Percentiles rank a stretch among this genome's conserved stretches.
Conservation (phyloP, 345 rosid genomes). For the Acer campestre region DNA sequence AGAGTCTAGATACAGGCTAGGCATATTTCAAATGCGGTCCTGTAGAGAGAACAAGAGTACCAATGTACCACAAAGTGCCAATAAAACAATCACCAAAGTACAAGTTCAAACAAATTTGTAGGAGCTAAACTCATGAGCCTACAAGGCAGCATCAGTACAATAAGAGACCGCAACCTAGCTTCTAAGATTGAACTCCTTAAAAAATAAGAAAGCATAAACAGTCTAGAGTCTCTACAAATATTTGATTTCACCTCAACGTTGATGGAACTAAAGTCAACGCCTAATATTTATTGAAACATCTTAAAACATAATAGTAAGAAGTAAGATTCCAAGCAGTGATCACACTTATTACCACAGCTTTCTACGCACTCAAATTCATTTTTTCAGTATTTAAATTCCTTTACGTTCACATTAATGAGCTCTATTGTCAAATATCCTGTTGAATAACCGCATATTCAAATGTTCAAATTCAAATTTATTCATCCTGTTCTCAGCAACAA, state of each 20-base stretch:
- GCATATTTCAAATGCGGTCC: neutral
- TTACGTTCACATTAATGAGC: neutral
- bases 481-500: slow-evolving; percentile 12
- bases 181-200: neutral
- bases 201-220: too few species aligned
- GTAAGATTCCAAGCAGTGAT: too few species aligned
- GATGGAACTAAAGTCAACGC: neutral
- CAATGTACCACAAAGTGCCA: neutral
- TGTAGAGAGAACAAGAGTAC: neutral
- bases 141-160: neutral
- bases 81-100: neutral
- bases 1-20: neutral
- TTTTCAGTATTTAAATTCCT: neutral
- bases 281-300: neutral
- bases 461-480: neutral
- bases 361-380: neutral
- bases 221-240: neutral
- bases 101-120: neutral
- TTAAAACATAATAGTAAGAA: neutral
- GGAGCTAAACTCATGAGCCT: neutral
- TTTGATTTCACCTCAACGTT: neutral
- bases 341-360: neutral
- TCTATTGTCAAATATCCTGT: neutral
- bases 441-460: neutral
- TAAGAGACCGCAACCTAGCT: neutral